Base-by-base conservation (phyloP, 441 rosid genomes). In the Capsella rubella region DNA sequence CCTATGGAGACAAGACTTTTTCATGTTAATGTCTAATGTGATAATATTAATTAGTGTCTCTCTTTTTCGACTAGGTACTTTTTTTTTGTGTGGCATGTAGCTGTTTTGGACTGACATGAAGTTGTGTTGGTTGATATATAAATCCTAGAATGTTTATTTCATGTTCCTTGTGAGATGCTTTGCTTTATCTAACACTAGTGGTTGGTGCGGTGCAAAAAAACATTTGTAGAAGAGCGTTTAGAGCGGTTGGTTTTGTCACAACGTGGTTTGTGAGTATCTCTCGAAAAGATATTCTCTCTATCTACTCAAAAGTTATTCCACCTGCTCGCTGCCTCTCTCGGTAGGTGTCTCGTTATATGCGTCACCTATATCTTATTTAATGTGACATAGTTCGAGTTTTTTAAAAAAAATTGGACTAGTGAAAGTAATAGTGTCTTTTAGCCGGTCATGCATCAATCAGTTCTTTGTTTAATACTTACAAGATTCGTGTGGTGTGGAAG, bases 291-390 rank as follows among this genome's bases (percentile, higher is more conserved):
- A 71, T 76, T 64, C 67, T 70, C 71, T 70, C 71, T 29, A 70
- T 63, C 54, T 7, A 29, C 71, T 37, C 11, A 64, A 76, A 76
- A 70, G 76, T 70, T 71, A 64, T 70, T 76, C 80, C 67, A 76
- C 76, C 72, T 70, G 79, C 75, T 76, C 18, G 65, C 59, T 76
- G 65, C 15, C 56, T 69, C 56, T 69, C 66, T 63, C 25, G 55
- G 75, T 76, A 70, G 71, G 79, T 76, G 27, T 76, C 79, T 76
- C 79, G 79, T 76, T 70, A 13, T 70, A 70, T 12, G 79, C 37
- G 79, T 69, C 67, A 70, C 65, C 53, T 55, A 13, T 6, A 13
- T 6, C 42, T 70, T 63, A 76, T 76, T 76, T 69, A 76, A 55
- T 76, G 66, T 39, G 46, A 63, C 49, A 27, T 69, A 5, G 18